Conservation (phyloP, 2,329 filamentous ascomycete species). For the Tolypocladium album region DNA sequence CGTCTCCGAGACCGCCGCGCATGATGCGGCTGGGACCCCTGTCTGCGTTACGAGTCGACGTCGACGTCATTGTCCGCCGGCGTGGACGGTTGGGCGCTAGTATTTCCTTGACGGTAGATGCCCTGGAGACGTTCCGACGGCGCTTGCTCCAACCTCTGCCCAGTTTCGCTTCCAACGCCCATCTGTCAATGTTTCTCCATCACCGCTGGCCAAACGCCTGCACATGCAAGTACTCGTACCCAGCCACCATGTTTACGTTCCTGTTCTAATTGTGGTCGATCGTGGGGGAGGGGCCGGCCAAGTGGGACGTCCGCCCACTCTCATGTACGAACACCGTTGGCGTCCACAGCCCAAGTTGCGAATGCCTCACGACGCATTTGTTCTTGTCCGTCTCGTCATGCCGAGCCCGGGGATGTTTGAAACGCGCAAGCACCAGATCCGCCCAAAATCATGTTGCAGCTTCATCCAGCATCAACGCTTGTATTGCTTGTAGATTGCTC, state of each 20-base stretch:
- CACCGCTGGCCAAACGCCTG: neutral
- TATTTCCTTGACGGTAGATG: neutral
- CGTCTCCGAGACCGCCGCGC: slow-evolving; percentile 10
- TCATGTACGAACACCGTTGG: neutral
- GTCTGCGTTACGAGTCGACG: slow-evolving; percentile 3
- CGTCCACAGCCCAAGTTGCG: neutral
- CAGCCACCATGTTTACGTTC: neutral
- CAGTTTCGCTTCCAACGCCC: neutral
- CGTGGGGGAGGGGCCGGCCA: neutral
- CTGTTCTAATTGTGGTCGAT: neutral
- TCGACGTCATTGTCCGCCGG: slow-evolving; percentile 12
- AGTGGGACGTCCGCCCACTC: neutral
- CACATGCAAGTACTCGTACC: neutral
- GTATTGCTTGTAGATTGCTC: neutral
- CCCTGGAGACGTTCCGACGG: neutral
- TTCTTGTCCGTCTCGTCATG: too few species aligned
- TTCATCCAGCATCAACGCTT: neutral
- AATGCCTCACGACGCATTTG: too few species aligned
- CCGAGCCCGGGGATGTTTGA: too few species aligned
- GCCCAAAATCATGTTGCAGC: neutral
- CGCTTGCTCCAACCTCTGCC: neutral
- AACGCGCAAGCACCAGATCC: too few species aligned
- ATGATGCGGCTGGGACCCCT: neutral
- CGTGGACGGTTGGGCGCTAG: neutral
- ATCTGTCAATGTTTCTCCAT: neutral